Evolutionary conservation across 768 basidiomycete genomes (phyloP), one percentile per base, ranked within the genome.

Genomic region (Leucosporidium scottii): DNA sequence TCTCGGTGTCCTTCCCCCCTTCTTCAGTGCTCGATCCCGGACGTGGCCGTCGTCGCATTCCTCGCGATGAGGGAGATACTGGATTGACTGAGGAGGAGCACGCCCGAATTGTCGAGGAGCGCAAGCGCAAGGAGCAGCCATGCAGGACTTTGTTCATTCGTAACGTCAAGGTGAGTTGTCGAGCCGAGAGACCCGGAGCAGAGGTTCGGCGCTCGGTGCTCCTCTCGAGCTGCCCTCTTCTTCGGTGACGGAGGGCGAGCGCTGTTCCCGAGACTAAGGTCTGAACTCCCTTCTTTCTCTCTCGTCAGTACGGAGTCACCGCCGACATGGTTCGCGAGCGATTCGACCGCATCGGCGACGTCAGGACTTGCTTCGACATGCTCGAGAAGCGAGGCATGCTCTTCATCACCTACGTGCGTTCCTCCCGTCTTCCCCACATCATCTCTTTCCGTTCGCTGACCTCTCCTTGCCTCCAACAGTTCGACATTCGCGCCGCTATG

Each of bases 321-420:
- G 51, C 75, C 2, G 86, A 87, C 6, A 87, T 88, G 76, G 87
- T 99, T 12, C 87, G 89, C 68, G 83, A 82, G 54, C 84, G 85
- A 62, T 99, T 98, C 79, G 91, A 91, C 80, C 87, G 89, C 67
- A 90, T 91, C 76, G 96, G 96, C 71, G 91, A 92, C 75, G 91
- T 98, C 81, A 93, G 92, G 80, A 93, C 90, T 1, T 97, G 93
- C 78, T 98, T 97, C 78, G 96, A 99, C 79, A 82, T 98, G 25
- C 90, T 98, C 70, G 84, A 86, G 59, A 93, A 89, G 17, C 84
- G 96, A 68, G 96, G 96, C n/a, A 96, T 99, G 90, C 89, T 97
- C 20, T 99, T 99, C 78, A 89, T 98, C 55, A 99, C 94, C 58
- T 99, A 91, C 78, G 96, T 98, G 80, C 10, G 18, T 25, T 47